phyloP scores from a whole-genome alignment of 2,329 filamentous ascomycete genomes.

The Botrytis deweyae region DNA sequence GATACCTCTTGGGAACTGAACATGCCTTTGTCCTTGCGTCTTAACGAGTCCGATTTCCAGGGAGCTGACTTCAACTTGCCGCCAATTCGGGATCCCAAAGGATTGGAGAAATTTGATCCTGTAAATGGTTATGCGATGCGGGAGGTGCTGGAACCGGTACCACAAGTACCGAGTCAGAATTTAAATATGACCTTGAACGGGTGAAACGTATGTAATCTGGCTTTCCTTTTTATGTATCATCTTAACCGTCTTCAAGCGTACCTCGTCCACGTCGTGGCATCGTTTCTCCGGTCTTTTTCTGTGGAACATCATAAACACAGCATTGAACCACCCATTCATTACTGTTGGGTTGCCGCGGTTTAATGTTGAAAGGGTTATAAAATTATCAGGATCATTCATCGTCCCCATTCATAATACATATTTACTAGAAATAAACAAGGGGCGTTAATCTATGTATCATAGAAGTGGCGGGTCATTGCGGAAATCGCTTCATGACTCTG shows the following conservation, averaged over 20 bases:
- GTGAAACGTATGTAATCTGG: neutral
- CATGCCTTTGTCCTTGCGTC: neutral
- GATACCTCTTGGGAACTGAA: neutral
- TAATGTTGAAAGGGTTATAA: too few relatives aligned
- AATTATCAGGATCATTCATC: too few relatives aligned
- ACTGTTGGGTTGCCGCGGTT: too few relatives aligned
- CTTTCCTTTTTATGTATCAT: neutral
- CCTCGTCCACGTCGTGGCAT: neutral
- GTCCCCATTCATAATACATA: too few relatives aligned
- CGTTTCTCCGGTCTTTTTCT: neutral
- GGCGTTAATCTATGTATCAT: neutral
- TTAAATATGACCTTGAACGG: neutral
- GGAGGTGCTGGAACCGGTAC: neutral
- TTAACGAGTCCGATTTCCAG: neutral
- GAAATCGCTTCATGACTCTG: neutral
- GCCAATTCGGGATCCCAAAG: neutral
- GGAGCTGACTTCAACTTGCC: neutral
- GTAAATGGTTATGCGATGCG: neutral
- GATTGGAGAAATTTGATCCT: too few relatives aligned
- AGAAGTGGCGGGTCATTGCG: neutral
- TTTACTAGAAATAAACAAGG: neutral
- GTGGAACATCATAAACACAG: too few relatives aligned
- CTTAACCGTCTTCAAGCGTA: neutral
- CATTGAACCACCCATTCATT: neutral
- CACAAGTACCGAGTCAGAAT: rapidly evolving